Percentiles rank a stretch among this genome's conserved stretches.
phyloP scores from a whole-genome alignment of 2,329 filamentous ascomycete species.

The Fusarium mundagurra region DNA sequence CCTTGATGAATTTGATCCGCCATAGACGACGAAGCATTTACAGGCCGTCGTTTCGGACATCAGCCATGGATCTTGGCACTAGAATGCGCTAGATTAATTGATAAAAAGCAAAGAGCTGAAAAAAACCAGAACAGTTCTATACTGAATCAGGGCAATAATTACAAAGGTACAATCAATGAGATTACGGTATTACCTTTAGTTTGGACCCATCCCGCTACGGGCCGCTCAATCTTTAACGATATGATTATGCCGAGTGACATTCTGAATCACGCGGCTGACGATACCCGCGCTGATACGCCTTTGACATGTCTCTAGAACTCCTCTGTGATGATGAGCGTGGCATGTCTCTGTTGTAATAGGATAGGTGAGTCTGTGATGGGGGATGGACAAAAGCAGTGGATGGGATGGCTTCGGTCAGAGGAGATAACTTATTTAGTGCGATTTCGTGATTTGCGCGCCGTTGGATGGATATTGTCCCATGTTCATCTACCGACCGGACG shows the following conservation, averaged over 20 bases:
- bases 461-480: background rate
- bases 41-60: background rate
- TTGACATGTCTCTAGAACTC: background rate
- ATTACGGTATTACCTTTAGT: background rate
- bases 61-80: background rate
- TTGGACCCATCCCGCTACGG: slow-evolving; percentile 7
- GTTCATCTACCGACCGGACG: background rate
- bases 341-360: background rate
- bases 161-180: background rate
- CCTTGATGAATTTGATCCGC: background rate
- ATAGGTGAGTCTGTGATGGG: background rate
- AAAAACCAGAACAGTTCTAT: background rate
- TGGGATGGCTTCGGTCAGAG: background rate
- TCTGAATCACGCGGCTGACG: background rate
- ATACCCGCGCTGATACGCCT: background rate
- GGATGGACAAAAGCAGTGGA: background rate
- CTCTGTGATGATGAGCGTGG: background rate
- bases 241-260: background rate
- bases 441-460: background rate
- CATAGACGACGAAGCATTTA: background rate
- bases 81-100: background rate
- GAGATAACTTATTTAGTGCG: slow-evolving; percentile 8
- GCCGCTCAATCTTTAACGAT: background rate
- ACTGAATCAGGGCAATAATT: background rate
- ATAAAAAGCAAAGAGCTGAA: background rate